Base-by-base conservation (phyloP, 1,284 basidiomycete species). In the Dichomitus squalens region DNA sequence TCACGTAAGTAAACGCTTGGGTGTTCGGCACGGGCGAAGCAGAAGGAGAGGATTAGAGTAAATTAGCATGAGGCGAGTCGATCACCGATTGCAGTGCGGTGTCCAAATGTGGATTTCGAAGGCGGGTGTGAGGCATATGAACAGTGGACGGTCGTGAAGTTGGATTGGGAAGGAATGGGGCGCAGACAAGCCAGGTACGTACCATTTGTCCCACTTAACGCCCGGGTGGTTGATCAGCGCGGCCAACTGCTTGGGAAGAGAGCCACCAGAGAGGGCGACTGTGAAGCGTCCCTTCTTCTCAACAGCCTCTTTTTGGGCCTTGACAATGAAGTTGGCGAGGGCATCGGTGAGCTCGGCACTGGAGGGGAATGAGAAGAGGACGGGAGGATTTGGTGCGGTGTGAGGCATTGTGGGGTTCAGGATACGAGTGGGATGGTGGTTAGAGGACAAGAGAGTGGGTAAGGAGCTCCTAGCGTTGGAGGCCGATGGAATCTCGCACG, bases 201-300 rank as follows among this genome's bases (percentile, higher is more conserved):
- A 95, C 96, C 96, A 99, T 74, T 94, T 93, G 72, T 96, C 89
- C 96, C 97, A 99, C 73, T 92, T 92, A 14, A 96, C 84, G 44
- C 84, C 83, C 40, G 88, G 79, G 64, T 92, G 82, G 55, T 75
- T 81, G 60, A 96, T 83, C 64, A 98, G 85, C 49, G 83, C 86
- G 63, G 75, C 76, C 62, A 99, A 86, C 73, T 92, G 88, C 71
- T 90, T 90, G 48, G 96, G 95, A 36, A 98, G 82, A 0, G 92
- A 95, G 2, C 96, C 96, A 21, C 96, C 96, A 1, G 95, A 97
- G 66, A 98, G 79, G 57, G 97, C 96, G 68, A 99, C 72, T 53
- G 93, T 92, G 79, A 99, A 99, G 65, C 84, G 86, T 70, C 89
- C 90, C 73, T 93, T 90, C 75, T 92, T 92, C 69, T 87, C 84